These are phyloP conservation scores for Solanum gandarillasii DNA, from an alignment of 257 asterid genomes.

Conservation along the genomic window DNA sequence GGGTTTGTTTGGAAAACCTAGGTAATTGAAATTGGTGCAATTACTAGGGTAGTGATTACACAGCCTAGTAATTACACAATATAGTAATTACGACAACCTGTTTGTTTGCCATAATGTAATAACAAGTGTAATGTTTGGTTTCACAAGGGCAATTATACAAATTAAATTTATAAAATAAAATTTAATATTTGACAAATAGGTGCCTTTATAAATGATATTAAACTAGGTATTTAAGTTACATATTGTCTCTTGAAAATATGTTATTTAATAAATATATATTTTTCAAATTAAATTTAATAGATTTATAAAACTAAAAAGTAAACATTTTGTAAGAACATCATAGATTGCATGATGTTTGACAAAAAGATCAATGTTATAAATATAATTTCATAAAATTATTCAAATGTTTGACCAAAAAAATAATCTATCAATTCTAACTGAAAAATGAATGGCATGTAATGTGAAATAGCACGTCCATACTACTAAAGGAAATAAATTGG, in stretches of 20 bases:
- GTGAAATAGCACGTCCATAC: neutral
- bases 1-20: neutral
- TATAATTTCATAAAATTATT: too few relatives aligned
- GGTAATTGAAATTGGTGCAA: neutral
- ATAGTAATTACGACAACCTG: neutral
- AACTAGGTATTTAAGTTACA: neutral
- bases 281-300: neutral
- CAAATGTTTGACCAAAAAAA: neutral
- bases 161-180: too few relatives aligned
- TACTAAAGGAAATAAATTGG: neutral
- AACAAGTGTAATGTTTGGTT: neutral
- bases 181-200: neutral
- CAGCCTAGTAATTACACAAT: neutral
- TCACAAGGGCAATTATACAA: neutral
- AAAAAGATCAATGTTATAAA: neutral
- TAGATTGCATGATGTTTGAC: neutral
- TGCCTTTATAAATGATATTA: neutral
- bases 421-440: neutral
- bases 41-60: neutral
- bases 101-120: neutral
- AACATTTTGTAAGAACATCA: neutral
- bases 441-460: neutral
- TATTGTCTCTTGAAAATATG: too few relatives aligned
- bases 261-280: too few relatives aligned
- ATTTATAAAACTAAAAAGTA: neutral